Percentiles rank a stretch among this genome's conserved stretches.
Conservation (phyloP, 2,329 filamentous ascomycete species). For the Epichloe gansuensis region DNA sequence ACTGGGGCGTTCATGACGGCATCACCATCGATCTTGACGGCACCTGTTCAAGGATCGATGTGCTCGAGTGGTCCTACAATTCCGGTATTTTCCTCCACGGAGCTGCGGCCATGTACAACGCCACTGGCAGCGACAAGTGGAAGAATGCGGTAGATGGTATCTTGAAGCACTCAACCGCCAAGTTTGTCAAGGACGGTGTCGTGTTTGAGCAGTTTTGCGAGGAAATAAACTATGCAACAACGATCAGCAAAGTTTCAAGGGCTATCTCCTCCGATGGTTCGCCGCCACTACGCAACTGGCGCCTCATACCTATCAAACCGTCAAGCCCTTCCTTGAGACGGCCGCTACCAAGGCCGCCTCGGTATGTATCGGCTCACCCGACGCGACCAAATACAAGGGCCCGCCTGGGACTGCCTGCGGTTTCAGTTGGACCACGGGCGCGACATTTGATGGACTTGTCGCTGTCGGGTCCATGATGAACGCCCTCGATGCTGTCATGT, state of each 20-base stretch:
- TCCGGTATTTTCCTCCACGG: constrained; percentile 53
- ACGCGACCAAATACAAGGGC: constrained; percentile 34
- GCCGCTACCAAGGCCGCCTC: constrained; percentile 40
- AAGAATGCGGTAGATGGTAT: constrained; percentile 47
- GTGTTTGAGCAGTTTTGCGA: constrained; percentile 60
- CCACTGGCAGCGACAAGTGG: constrained; percentile 43
- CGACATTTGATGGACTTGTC: constrained; percentile 42
- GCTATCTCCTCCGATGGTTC: constrained; percentile 59
- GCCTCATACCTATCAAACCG: constrained; percentile 35
- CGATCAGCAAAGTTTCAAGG: constrained; percentile 67
- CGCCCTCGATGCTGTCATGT: constrained; percentile 51
- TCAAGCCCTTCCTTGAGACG: constrained; percentile 38
- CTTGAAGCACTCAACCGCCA: constrained; percentile 32
- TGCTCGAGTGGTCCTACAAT: constrained; percentile 59
- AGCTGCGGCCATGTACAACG: constrained; percentile 48
- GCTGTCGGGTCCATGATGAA: constrained; percentile 63
- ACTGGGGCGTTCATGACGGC: constrained; percentile 44
- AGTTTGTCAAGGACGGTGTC: constrained; percentile 43
- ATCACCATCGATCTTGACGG: constrained; percentile 23
- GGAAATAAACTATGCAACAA: constrained; percentile 46
- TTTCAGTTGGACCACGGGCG: constrained; percentile 46
- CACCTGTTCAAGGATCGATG: constrained; percentile 40
- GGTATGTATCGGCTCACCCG: constrained; percentile 35
- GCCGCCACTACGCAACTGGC: constrained; percentile 42
- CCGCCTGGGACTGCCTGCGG: constrained; percentile 50